Percentiles rank a stretch among this genome's conserved stretches.
phyloP scores from a whole-genome alignment of 306 rosid genomes.

The Clitoria ternatea region DNA sequence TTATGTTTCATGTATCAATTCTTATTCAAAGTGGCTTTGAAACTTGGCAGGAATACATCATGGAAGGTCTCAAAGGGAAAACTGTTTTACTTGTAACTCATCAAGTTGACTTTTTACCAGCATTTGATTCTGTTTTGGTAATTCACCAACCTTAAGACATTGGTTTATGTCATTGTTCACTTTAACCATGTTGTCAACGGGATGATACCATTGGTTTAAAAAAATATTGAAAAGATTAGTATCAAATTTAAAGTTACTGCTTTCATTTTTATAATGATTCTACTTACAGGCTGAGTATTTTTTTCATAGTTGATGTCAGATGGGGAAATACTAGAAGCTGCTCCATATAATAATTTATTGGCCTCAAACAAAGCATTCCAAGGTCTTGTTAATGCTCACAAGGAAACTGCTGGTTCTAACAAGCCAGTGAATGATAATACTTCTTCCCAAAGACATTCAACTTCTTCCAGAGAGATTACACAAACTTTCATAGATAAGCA shows the following conservation, averaged over 20 bases:
- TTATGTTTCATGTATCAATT: not conserved
- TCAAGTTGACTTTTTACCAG: conserved; percentile 55
- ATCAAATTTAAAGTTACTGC: too few relatives aligned
- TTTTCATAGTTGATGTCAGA: conserved; percentile 40
- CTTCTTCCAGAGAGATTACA: conserved; percentile 12
- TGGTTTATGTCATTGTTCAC: not conserved
- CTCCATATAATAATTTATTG: conserved; percentile 36
- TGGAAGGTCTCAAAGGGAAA: conserved; percentile 40
- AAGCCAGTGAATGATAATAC: not conserved
- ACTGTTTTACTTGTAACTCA: conserved; percentile 52
- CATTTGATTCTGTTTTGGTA: conserved; percentile 44
- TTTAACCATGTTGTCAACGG: too few relatives aligned
- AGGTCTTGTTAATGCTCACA: conserved; percentile 50
- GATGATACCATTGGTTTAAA: too few relatives aligned
- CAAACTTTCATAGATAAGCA: not conserved
- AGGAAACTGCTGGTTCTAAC: conserved; percentile 32
- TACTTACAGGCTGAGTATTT: not conserved
- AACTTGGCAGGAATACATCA: conserved; percentile 38
- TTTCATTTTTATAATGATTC: not conserved
- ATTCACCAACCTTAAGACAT: not conserved
- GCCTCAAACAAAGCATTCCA: conserved; percentile 39
- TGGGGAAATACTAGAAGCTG: conserved; percentile 37
- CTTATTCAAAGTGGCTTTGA: not conserved
- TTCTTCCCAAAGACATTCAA: not conserved
- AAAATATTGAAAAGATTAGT: too few relatives aligned